Evolutionary conservation across 371 early-diverging fungal species (phyloP), one percentile per base, ranked within the genome.

Genomic region (Conidiobolus coronatus): DNA sequence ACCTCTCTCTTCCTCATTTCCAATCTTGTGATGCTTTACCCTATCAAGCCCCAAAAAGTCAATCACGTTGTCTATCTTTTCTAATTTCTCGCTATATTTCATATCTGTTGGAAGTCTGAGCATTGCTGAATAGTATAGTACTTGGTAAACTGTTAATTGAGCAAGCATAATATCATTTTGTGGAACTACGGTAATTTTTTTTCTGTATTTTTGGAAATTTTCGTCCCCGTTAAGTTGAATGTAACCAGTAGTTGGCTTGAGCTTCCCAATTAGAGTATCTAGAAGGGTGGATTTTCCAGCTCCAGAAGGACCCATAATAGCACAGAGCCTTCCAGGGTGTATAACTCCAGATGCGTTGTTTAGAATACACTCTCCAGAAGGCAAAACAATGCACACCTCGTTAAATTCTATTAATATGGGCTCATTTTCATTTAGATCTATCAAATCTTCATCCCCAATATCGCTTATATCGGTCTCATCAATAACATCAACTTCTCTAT

Each of bases 281-380:
- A 76, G 55, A 21, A 76, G 58, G 0, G 75, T 74, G 0, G 77
- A 70, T 52, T 79, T 81, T 42, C 81, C 84, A 2, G 81, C 75
- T 1, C 90, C 86, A 13, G 67, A 69, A 8, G 77, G 67, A 0
- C 86, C 87, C 71, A 87, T 70, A 34, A 87, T 72, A 12, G 62
- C 62, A 18, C 71, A 70, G 24, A 70, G 60, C 34, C 72, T 57
- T 6, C 73, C 75, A 2, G 64, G 46, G 15, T 52, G 42, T 21
- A 77, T 9, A 29, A 9, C 29, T 5, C 29, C 29, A 9, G 29
- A 29, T 5, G 29, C 29, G 9, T 29, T 9, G 29, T 29, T 29
- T 29, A 29, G 9, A 5, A 29, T 29, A 29, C 5, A 29, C 3
- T 29, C 29, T 29, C 29, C 29, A 5, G 29, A 29, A 29, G 29